Conservation (phyloP, 1,284 basidiomycete species). For the Apiotrichum brassicae region DNA sequence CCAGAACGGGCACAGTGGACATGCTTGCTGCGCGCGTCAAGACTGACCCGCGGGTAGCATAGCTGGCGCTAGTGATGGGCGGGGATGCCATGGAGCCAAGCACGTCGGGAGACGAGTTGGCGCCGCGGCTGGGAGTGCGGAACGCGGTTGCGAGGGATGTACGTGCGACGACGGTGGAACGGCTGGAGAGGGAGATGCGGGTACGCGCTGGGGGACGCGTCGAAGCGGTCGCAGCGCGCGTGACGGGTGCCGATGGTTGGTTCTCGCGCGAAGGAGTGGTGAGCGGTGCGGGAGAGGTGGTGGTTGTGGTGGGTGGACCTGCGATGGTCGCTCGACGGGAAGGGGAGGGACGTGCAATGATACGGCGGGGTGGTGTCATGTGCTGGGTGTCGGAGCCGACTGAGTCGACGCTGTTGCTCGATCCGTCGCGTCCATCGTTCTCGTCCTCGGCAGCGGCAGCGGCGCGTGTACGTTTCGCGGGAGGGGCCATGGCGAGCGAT, state of each 20-base stretch:
- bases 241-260: neutral
- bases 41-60: conserved; percentile 1
- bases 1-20: conserved; percentile 23
- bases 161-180: neutral
- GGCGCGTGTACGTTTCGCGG: conserved; percentile 21
- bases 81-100: neutral
- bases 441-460: conserved; percentile 8
- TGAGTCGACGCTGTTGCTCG: neutral
- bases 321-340: conserved; percentile 1
- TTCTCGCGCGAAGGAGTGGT: conserved; percentile 19
- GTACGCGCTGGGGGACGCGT: neutral
- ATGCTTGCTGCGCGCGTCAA: conserved; percentile 17
- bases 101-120: conserved; percentile 8
- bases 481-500: conserved; percentile 9
- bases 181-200: neutral
- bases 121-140: conserved; percentile 18
- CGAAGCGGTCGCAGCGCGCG: conserved; percentile 9
- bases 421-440: neutral
- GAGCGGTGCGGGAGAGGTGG: neutral
- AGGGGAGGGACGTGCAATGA: conserved; percentile 3
- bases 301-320: neutral
- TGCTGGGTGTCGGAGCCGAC: neutral
- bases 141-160: neutral
- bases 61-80: neutral
- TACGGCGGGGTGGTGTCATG: conserved; percentile 7